Base-by-base conservation (phyloP, 768 basidiomycete genomes). In the Termitomyces sp. region DNA sequence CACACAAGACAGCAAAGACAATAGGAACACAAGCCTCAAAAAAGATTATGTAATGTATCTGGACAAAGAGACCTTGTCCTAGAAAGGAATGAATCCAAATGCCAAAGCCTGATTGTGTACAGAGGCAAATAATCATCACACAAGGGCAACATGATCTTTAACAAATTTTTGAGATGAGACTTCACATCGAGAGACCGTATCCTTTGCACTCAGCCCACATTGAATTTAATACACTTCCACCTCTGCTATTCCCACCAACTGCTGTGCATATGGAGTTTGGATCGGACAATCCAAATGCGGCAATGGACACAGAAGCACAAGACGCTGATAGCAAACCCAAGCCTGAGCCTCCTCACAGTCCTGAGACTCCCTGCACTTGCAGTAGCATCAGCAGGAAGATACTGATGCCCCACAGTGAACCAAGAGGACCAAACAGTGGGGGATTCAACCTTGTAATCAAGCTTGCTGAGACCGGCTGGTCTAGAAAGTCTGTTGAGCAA, bases 371-470 rank as follows among this genome's bases (percentile, higher is more conserved):
- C 18, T 2, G 14, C 44, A 46, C 44, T 46, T 1, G 24, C 24
- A 44, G 43, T 13, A 46, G 26, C 26, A 27, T 10, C 16, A 27
- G 2, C 26, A 49, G 29, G n/a, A 61, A 61, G 37, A 55, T 61
- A n/a, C 52, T 34, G 5, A 50, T 54, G 31, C 60, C 60, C 9
- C 36, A 50, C 3, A 37, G 59, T 20, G 56, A 57, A 44, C 60
- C 60, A 46, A 53, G 56, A 9, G 57, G 56, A 43, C 60, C 60
- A 22, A 29, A 44, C 13, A 53, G 37, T 10, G 46, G 60, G 20
- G 46, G 60, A 24, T 61, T 46, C n/a, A n/a, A 16, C n/a, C 10
- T 61, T 14, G 47, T 22, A 34, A 39, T 13, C 5, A 48, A 37
- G 14, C 46, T 59, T 1, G 26, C 39, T 18, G 43, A 43, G 16